Conservation (phyloP, 2,329 filamentous ascomycete genomes). For the Sordariomycetes sp. region DNA sequence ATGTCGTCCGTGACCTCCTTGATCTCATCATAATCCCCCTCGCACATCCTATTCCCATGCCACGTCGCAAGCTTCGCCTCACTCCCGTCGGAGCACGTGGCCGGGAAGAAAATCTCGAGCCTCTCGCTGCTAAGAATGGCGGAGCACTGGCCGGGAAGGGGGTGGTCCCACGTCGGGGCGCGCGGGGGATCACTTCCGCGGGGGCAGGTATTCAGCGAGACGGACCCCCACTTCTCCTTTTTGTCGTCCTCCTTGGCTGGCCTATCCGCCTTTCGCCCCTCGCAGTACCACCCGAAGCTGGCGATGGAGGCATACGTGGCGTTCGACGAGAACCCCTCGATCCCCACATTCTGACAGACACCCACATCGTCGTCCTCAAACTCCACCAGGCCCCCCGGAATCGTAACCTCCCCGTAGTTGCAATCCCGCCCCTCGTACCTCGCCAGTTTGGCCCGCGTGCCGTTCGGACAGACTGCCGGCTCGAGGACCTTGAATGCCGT, state of each 20-base stretch:
- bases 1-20: conserved; percentile 26
- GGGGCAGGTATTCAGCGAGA: conserved; percentile 7
- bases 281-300: conserved; percentile 8
- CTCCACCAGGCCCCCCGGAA: conserved; percentile 7
- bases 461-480: conserved; percentile 7
- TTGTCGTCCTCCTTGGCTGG: conserved; percentile 5
- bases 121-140: conserved; percentile 6
- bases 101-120: conserved; percentile 6
- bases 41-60: conserved; percentile 50
- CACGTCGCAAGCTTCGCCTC: conserved; percentile 13
- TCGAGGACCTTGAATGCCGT: conserved; percentile 7
- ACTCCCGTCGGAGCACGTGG: conserved; percentile 7
- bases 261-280: conserved; percentile 5
- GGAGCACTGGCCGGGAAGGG: conserved; percentile 7
- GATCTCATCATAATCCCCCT: conserved; percentile 59
- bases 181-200: neutral
- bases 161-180: conserved; percentile 7
- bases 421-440: conserved; percentile 8
- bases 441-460: conserved; percentile 8
- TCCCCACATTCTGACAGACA: conserved; percentile 3
- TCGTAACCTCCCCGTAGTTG: conserved; percentile 7
- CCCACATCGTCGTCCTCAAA: conserved; percentile 6
- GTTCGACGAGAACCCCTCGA: conserved; percentile 5
- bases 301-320: conserved; percentile 4
- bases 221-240: conserved; percentile 6